Conservation (phyloP, 1,284 basidiomycete genomes). For the Cutaneotrichosporon cavernicola region DNA sequence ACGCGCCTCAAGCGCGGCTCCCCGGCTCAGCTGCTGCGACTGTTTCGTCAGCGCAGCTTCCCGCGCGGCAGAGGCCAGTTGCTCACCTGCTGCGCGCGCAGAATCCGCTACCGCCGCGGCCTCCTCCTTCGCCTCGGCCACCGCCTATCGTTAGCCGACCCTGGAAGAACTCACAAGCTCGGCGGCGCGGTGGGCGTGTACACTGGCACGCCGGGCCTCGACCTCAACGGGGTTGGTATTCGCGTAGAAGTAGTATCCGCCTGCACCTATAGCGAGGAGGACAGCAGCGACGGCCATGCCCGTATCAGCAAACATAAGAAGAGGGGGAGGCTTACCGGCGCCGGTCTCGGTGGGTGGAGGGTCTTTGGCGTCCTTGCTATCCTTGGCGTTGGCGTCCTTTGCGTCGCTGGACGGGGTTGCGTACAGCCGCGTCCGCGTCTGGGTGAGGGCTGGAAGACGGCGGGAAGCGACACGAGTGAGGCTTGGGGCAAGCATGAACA, state of each 20-base stretch:
- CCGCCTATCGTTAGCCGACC: neutral
- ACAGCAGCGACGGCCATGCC: neutral
- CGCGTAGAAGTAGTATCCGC: neutral
- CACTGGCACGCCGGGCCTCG: neutral
- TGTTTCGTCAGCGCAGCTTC: too few relatives aligned
- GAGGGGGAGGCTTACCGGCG: neutral
- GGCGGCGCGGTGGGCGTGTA: neutral
- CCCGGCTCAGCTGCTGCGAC: too few relatives aligned
- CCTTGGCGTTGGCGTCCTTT: too few relatives aligned
- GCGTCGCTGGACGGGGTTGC: neutral
- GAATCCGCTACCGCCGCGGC: too few relatives aligned
- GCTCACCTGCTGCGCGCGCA: too few relatives aligned
- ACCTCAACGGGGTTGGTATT: neutral
- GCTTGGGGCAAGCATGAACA: neutral
- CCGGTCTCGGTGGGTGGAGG: neutral
- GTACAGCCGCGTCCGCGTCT: neutral
- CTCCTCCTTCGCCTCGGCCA: too few relatives aligned
- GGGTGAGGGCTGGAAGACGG: neutral
- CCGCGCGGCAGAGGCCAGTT: too few relatives aligned
- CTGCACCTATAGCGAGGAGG: neutral
- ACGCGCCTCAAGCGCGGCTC: too few relatives aligned
- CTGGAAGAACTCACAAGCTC: neutral
- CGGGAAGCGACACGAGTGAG: neutral
- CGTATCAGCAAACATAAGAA: neutral
- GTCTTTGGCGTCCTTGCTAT: too few relatives aligned